Percentiles rank a stretch among this genome's conserved stretches.
Conservation (phyloP, 768 basidiomycete genomes). For the Serendipita vermifera region DNA sequence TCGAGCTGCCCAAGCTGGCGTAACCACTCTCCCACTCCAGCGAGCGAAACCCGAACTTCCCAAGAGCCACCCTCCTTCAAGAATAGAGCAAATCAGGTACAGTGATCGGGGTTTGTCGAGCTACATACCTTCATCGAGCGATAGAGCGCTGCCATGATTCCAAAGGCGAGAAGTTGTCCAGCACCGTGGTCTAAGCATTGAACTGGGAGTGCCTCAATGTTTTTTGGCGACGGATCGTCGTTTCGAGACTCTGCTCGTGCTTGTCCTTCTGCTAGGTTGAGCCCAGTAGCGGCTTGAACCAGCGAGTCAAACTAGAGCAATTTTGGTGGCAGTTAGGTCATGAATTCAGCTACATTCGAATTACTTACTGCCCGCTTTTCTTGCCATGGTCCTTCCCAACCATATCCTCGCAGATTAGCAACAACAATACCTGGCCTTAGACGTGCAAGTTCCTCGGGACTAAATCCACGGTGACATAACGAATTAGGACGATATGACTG, state of each 20-base stretch:
- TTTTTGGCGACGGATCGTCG: conserved; percentile 18
- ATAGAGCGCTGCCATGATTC: conserved; percentile 42
- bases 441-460: conserved; percentile 28
- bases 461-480: conserved; percentile 37
- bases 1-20: conserved; percentile 38
- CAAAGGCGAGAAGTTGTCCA: conserved; percentile 46
- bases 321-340: too few relatives aligned
- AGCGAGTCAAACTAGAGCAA: conserved; percentile 52
- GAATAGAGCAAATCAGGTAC: background rate
- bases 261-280: conserved; percentile 44
- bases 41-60: conserved; percentile 47
- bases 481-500: conserved; percentile 48
- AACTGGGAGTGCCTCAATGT: conserved; percentile 35
- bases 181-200: conserved; percentile 50
- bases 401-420: conserved; percentile 44
- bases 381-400: conserved; percentile 45
- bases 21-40: conserved; percentile 43
- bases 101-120: conserved; percentile 15
- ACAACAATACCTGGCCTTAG: conserved; percentile 37
- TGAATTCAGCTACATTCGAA: too few relatives aligned
- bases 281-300: conserved; percentile 48
- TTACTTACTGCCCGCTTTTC: conserved; percentile 36
- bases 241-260: conserved; percentile 20
- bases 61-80: conserved; percentile 46
- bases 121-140: conserved; percentile 35